Evolutionary conservation across 2,329 filamentous ascomycete genomes (phyloP).

Genomic region (Neofusicoccum umdonicola): DNA sequence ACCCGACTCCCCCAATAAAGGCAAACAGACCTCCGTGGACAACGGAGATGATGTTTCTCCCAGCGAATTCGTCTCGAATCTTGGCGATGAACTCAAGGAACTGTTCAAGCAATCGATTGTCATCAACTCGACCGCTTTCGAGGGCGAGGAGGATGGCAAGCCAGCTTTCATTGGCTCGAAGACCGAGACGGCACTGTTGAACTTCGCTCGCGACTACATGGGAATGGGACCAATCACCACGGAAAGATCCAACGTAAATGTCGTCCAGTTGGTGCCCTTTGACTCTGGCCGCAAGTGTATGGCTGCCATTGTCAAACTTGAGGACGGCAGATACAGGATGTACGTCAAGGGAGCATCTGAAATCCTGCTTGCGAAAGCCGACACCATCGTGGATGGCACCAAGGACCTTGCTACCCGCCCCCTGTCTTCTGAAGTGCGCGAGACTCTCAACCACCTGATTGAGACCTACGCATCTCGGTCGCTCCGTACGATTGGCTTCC

Average conservation of each 20-base stretch:
- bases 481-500: slow-evolving; percentile 77
- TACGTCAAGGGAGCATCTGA: slow-evolving; percentile 53
- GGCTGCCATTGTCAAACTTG: slow-evolving; percentile 60
- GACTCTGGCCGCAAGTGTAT: slow-evolving; percentile 69
- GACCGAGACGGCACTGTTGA: slow-evolving; percentile 73
- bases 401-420: slow-evolving; percentile 54
- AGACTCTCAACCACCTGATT: slow-evolving; percentile 65
- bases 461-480: slow-evolving; percentile 75
- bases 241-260: slow-evolving; percentile 60
- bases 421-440: slow-evolving; percentile 57
- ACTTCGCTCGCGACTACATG: slow-evolving; percentile 64
- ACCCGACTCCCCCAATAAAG: slow-evolving; percentile 31
- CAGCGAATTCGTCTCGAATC: slow-evolving; percentile 53
- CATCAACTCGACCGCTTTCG: slow-evolving; percentile 51
- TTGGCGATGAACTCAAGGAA: slow-evolving; percentile 53
- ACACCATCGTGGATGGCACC: slow-evolving; percentile 58
- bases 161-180: slow-evolving; percentile 69
- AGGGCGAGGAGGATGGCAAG: slow-evolving; percentile 60
- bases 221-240: slow-evolving; percentile 61
- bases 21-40: slow-evolving; percentile 36
- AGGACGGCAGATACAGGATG: slow-evolving; percentile 57
- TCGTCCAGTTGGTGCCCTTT: slow-evolving; percentile 59
- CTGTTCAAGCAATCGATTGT: slow-evolving; percentile 58
- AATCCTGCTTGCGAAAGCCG: slow-evolving; percentile 49
- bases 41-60: slow-evolving; percentile 50